A percentile compares a stretch with the other conserved stretches of the same genome.
Evolutionary conservation across 495 filamentous ascomycete genomes (phyloP).

Genomic region (Aspergillus asperescens): DNA sequence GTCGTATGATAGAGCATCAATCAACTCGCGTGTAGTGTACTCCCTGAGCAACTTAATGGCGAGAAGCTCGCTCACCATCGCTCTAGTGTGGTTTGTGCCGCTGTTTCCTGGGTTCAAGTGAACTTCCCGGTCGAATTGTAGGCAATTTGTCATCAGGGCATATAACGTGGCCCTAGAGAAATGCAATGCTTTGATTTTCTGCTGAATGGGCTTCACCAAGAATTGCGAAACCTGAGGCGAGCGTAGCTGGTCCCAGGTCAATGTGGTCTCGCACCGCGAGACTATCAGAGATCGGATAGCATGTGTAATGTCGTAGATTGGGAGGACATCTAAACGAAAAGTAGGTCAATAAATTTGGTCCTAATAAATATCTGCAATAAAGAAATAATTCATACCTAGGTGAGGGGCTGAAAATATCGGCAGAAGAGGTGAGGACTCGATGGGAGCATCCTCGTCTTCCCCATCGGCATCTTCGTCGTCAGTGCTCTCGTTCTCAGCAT

Average conservation of each 20-base stretch:
- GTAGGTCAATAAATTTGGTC: background rate
- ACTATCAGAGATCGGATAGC: conserved; percentile 76
- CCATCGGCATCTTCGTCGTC: conserved; percentile 37
- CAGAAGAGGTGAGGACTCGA: conserved; percentile 58
- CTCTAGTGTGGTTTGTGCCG: conserved; percentile 73
- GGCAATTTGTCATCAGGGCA: conserved; percentile 83
- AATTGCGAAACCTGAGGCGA: conserved; percentile 95
- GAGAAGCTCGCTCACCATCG: conserved; percentile 84
- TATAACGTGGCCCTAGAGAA: conserved; percentile 83
- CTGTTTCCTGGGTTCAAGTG: conserved; percentile 75
- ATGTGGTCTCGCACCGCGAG: conserved; percentile 77
- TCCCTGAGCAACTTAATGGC: conserved; percentile 86
- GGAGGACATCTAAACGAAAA: conserved; percentile 54
- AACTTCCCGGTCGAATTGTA: conserved; percentile 87
- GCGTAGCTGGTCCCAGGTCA: conserved; percentile 93
- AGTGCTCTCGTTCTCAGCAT: conserved; percentile 45
- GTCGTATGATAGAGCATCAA: conserved; percentile 90
- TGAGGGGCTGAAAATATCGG: conserved; percentile 80
- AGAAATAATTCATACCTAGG: conserved; percentile 51
- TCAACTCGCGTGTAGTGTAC: conserved; percentile 77
- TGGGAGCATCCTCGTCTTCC: conserved; percentile 52
- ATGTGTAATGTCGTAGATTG: conserved; percentile 86
- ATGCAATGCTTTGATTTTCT: conserved; percentile 71
- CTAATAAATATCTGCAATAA: background rate
- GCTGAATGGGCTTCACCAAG: conserved; percentile 83